Evolutionary conservation across 371 early-diverging fungal genomes (phyloP), one percentile per base, ranked within the genome.

Genomic region (Apophysomyces sp.): DNA sequence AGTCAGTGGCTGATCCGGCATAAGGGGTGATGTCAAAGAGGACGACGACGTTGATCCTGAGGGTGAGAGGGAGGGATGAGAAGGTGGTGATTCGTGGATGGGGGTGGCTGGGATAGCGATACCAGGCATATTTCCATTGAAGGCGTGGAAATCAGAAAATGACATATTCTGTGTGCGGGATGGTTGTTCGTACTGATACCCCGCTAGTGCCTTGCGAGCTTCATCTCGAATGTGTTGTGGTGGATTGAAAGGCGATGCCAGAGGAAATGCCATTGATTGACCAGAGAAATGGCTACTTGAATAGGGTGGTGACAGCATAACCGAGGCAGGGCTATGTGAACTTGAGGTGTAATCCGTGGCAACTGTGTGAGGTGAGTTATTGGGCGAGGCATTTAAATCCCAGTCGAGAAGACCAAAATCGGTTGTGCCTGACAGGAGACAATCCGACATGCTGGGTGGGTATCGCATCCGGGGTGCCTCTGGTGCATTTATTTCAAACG

Each of bases 11-110:
- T 58, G 64, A 15, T 62, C 58, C 3, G 66, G 57, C 53, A 63
- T 66, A 1, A 68, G 69, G n/a, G 53, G 59, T 18, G 55, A 26
- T 30, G 53, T 12, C 0, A 39, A 24, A 21, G 36, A 34, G 1
- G 57, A 31, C 7, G 58, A 40, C 13, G 71, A 67, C 16, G 73
- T 74, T 29, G 77, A 72, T 5, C 77, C 73, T 2, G 74, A 72
- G n/a, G 78, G 41, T 62, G 77, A 34, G 58, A 73, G 66, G 60
- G 58, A 27, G 74, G 68, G 31, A 73, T 61, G 71, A 66, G 61
- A 41, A 68, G 18, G 11, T 61, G 65, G 58, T 69, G 61, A 58
- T 26, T 73, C 73, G 0, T 71, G 63, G 18, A 69, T 53, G 0
- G 79, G 65, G 0, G 71, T 73, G 2, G 66, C 59, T 37, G 64